Conservation (phyloP, 2,329 filamentous ascomycete genomes). For the Magnaporthales sp. region DNA sequence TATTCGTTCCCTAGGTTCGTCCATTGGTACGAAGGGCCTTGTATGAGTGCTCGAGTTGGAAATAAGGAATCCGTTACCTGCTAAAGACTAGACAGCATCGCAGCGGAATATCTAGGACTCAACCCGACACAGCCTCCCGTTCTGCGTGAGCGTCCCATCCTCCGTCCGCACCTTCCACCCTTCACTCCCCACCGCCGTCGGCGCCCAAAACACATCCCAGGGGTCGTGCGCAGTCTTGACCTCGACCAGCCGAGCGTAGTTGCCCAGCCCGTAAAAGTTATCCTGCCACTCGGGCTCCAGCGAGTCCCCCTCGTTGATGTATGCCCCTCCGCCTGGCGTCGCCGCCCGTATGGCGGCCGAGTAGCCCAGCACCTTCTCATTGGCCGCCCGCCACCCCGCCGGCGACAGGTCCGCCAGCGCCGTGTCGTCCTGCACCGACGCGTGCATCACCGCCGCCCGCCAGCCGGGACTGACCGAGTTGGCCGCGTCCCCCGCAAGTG, state of each 20-base stretch:
- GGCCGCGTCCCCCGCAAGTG: constrained; percentile 12
- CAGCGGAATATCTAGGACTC: background rate
- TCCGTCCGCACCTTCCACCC: constrained; percentile 9
- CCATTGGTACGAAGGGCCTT: no score
- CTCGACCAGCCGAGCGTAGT: constrained; percentile 18
- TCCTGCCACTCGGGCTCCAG: constrained; percentile 22
- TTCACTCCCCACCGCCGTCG: constrained; percentile 10
- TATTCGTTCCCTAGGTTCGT: no score
- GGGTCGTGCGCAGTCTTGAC: constrained; percentile 32
- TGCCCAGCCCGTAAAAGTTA: constrained; percentile 23
- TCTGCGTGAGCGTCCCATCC: constrained; percentile 9
- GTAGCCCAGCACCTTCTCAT: constrained; percentile 8
- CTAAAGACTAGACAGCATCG: no score
- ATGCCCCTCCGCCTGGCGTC: constrained; percentile 22
- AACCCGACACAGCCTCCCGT: constrained; percentile 9
- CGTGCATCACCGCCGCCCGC: constrained; percentile 14
- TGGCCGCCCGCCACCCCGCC: constrained; percentile 6
- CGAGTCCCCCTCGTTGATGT: constrained; percentile 33
- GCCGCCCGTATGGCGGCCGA: constrained; percentile 14
- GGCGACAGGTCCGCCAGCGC: constrained; percentile 8
- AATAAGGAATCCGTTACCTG: no score
- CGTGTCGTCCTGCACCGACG: constrained; percentile 12
- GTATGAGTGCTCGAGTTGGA: no score
- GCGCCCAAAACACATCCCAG: constrained; percentile 22
- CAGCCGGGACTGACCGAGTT: constrained; percentile 17